Base-by-base conservation (phyloP, 164 flowering plant genomes). In the Berberis thunbergii region DNA sequence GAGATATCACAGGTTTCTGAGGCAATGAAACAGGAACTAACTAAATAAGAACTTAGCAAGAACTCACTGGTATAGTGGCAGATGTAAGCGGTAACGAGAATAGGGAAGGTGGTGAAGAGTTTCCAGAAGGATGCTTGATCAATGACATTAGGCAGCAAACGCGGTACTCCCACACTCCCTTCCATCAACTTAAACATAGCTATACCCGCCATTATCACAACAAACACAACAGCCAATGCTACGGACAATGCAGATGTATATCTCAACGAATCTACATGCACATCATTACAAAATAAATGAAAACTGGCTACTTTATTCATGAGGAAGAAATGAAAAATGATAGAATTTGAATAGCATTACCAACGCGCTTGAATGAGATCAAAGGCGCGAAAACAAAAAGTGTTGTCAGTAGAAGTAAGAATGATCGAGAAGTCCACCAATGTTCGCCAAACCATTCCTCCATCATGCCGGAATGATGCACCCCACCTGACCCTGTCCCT, bases 221-320 rank as follows among this genome's bases (percentile, higher is more conserved):
- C 89, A 74, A 93, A 93, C 3, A 78, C 97, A 56, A 90, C 86
- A 8, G 98, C 98, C 66, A 93, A 77, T 0, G 80, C 92, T 46
- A 93, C 97, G 45, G 98, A 87, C 41, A 93, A 70, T 46, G 96
- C 98, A 65, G 98, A 93, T 40, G 98, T 85, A 69, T 70, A 84
- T 45, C 82, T 82, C 76, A 93, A 76, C 12, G 98, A 93, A 81
- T 90, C 98, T 93, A 89, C 85, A 78, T 70, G 41, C 48, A 68
- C 6, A 65, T 26, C 54, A 52, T 3, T 11, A 52, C 10, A 2
- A 52, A 52, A 10, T 11, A 52, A 46, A 46, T 46, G 4, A 46
- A 46, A 46, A 4, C 8, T 46, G 49, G 8, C 4, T 4, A 8
- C 49, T 8, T 4, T 46, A 4, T 46, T 46, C 6, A 4, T 46